Conservation (phyloP, 345 rosid species). For the Camelina laxa region DNA sequence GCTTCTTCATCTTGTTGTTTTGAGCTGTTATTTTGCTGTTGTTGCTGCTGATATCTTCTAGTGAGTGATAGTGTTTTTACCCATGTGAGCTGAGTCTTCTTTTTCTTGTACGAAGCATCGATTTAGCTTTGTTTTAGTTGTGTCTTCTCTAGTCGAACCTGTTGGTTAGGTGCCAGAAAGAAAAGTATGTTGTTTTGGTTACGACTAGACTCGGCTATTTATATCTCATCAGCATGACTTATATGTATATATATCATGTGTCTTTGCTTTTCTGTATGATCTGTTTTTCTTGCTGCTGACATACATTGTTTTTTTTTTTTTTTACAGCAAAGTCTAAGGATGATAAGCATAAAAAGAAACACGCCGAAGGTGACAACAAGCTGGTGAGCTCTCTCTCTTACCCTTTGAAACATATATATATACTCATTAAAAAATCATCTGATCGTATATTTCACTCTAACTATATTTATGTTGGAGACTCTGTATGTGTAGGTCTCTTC, state of each 20-base stretch:
- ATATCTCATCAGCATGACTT: conserved; percentile 7
- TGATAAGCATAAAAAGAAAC: conserved; percentile 64
- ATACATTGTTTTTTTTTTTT: background rate
- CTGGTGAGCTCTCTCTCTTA: conserved; percentile 50
- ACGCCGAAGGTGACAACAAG: conserved; percentile 46
- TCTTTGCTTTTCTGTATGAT: background rate
- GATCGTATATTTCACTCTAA: background rate
- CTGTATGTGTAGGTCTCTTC: background rate
- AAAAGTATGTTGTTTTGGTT: background rate
- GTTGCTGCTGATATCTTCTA: conserved; percentile 10
- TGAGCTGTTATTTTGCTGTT: background rate
- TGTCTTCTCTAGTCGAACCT: background rate
- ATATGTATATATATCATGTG: background rate
- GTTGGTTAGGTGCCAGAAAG: background rate
- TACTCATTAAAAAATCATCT: background rate
- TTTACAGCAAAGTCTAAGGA: conserved; percentile 78
- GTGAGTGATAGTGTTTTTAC: conserved; percentile 4
- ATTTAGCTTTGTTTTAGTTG: background rate
- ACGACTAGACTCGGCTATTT: background rate
- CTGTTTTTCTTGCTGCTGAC: background rate
- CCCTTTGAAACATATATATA: background rate
- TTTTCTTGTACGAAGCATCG: conserved; percentile 4
- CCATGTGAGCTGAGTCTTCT: conserved; percentile 5
- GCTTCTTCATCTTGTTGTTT: conserved; percentile 25
- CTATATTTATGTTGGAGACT: conserved; percentile 12